phyloP scores from a whole-genome alignment of 257 asterid species.

The Striga asiatica region DNA sequence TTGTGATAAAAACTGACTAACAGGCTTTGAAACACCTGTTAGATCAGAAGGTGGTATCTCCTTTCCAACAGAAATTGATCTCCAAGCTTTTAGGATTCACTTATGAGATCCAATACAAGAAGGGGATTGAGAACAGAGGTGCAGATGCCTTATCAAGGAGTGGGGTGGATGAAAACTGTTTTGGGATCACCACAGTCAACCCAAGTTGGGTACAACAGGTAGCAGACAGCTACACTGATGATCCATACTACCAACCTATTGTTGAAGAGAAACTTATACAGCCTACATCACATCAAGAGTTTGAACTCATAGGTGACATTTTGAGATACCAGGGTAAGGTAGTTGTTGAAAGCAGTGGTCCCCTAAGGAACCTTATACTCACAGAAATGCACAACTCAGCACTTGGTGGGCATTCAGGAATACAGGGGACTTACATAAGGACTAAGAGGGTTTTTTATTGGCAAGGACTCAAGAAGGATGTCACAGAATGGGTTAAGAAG shows the following conservation, averaged over 20 bases:
- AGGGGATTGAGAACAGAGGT: not conserved
- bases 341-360: no score
- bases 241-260: no score
- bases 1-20: no score
- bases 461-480: not conserved
- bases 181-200: no score
- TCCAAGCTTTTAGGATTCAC: not conserved
- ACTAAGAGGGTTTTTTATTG: not conserved
- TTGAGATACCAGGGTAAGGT: no score
- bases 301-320: no score
- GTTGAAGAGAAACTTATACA: no score
- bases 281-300: no score
- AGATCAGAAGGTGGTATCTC: not conserved
- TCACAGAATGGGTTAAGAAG: accelerated
- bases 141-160: conserved; percentile 6
- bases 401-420: not conserved
- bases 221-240: no score
- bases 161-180: no score
- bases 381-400: not conserved
- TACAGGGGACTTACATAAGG: not conserved
- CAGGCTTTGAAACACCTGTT: not conserved
- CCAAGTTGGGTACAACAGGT: no score
- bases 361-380: no score
- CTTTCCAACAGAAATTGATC: not conserved
- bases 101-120: not conserved